Base-by-base conservation (phyloP, 1,284 basidiomycete species). In the Rhodotorula sp. region DNA sequence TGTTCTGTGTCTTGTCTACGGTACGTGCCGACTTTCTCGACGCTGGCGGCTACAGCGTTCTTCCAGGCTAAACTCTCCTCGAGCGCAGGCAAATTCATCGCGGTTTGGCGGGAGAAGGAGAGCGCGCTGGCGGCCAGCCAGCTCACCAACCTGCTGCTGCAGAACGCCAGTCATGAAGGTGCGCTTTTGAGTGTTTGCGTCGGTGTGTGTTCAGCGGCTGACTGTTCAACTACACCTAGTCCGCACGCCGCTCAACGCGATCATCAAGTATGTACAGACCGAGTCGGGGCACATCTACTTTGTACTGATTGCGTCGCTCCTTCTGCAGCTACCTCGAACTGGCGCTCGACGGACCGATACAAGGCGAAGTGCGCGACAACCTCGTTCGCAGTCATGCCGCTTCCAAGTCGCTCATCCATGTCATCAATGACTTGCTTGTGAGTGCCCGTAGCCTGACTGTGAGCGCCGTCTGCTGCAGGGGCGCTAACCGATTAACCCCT, bases 81-180 rank as follows among this genome's bases (percentile, higher is more conserved):
- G 16, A 1, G 6, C 18, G 16, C 46, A 71, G 69, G 65, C 49
- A 68, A 68, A 62, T 74, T 74, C 65, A 74, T 74, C 75, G 90
- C 91, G 79, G 91, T 93, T 5, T 94, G 92, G 92, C 83, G 92
- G 75, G 89, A 93, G 80, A 91, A 92, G 79, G 91, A 93, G 81
- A 87, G 84, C 57, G 90, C 90, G 21, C 81, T 92, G 73, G 88
- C 88, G 79, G 87, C 87, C 20, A 93, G 89, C 63, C 91, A 90
- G 80, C 83, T 94, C 64, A 92, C 91, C 23, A 89, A 89, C 66
- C 83, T 94, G 5, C 79, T 95, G 59, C 82, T 94, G 23, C 91
- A 90, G n/a, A 94, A 95, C 81, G 92, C 92, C 31, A 90, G 88
- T 75, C 92, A 94, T 80, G 92, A 93, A 84, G 90, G 91, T 86